Evolutionary conservation across 2,329 filamentous ascomycete species (phyloP).

Genomic region (Aspergillus sclerotialis): DNA sequence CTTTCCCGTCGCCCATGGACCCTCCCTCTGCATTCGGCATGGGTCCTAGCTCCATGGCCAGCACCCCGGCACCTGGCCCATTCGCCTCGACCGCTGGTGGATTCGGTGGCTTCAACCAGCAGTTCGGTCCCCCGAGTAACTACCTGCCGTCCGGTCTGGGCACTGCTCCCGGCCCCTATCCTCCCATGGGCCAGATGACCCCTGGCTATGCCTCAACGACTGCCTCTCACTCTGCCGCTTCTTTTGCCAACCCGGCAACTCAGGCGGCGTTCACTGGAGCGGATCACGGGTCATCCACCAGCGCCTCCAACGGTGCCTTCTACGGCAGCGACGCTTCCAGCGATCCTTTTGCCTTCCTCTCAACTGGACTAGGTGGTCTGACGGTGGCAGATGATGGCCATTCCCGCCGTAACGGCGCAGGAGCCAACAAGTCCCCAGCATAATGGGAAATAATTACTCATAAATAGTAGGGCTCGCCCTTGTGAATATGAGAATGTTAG

Average conservation of each 20-base stretch:
- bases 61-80: conserved; percentile 69
- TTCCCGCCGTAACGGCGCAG: conserved; percentile 38
- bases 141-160: conserved; percentile 79
- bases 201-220: conserved; percentile 72
- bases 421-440: conserved; percentile 40
- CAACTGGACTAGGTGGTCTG: conserved; percentile 52
- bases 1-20: conserved; percentile 86
- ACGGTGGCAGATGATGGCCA: conserved; percentile 46
- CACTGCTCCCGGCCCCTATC: conserved; percentile 71
- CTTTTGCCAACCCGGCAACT: conserved; percentile 87
- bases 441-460: conserved; percentile 18
- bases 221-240: conserved; percentile 72
- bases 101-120: conserved; percentile 65
- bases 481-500: no score
- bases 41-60: conserved; percentile 80
- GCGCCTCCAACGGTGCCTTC: conserved; percentile 68
- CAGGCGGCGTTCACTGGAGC: conserved; percentile 92
- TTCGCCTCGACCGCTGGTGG: conserved; percentile 63
- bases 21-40: conserved; percentile 75
- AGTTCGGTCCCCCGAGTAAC: conserved; percentile 82
- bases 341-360: conserved; percentile 61
- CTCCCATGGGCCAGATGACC: conserved; percentile 60
- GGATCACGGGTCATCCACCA: conserved; percentile 71
- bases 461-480: no score
- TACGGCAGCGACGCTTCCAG: conserved; percentile 49